Percentiles rank a stretch among this genome's conserved stretches.
Evolutionary conservation across 345 rosid species (phyloP).

Genomic region (Citrus sp.): DNA sequence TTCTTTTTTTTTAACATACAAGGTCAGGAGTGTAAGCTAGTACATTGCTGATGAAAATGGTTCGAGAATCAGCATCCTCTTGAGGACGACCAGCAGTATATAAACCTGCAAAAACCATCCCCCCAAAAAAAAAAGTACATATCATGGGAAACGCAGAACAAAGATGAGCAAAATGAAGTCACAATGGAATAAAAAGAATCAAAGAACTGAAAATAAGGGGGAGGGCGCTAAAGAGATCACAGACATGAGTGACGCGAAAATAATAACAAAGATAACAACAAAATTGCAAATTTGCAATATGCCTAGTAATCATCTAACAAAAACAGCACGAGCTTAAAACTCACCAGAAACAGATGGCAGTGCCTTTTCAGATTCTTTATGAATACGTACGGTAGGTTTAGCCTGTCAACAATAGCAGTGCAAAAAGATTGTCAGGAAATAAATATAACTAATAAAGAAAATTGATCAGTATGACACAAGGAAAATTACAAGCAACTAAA

Average conservation of each 20-base stretch:
- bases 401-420: constrained; percentile 41
- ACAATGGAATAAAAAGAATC: neutral
- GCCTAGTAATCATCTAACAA: neutral
- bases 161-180: constrained; percentile 4
- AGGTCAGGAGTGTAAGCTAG: constrained; percentile 13
- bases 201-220: neutral
- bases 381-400: constrained; percentile 29
- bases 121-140: neutral
- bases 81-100: constrained; percentile 49
- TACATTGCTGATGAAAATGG: constrained; percentile 92
- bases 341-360: constrained; percentile 57
- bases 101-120: constrained; percentile 43
- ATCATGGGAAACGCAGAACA: neutral
- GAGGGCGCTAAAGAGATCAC: neutral
- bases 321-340: constrained; percentile 15
- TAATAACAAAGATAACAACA: too few species aligned
- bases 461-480: constrained; percentile 1
- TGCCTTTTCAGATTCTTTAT: constrained; percentile 37
- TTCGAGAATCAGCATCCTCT: constrained; percentile 86
- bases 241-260: neutral
- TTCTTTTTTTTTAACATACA: neutral
- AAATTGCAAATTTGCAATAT: neutral
- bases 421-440: constrained; percentile 14
- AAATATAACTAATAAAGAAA: constrained; percentile 8
- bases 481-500: constrained; percentile 3